phyloP scores from a whole-genome alignment of 176 grass and related monocot genomes.

The Triticum timopheevii region DNA sequence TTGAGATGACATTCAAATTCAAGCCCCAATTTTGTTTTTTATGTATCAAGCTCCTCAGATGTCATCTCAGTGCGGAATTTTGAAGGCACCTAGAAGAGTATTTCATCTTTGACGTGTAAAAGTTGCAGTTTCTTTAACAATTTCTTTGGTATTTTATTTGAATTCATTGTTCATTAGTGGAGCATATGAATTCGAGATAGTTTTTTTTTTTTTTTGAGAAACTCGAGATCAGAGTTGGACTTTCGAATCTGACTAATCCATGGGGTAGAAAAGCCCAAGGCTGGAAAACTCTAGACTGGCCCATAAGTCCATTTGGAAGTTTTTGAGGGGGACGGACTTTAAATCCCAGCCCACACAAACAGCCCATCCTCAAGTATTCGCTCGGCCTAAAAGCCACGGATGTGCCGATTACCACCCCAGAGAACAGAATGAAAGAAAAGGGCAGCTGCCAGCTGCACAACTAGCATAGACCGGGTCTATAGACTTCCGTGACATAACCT shows the following conservation, averaged over 20 bases:
- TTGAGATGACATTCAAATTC: too few species aligned
- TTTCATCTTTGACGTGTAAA: too few species aligned
- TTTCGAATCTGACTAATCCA: not conserved
- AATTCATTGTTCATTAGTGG: too few species aligned
- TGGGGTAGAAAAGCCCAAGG: not conserved
- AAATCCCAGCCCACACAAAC: not conserved
- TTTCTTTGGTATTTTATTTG: too few species aligned
- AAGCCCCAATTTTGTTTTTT: too few species aligned
- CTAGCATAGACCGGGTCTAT: not conserved
- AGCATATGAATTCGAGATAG: too few species aligned
- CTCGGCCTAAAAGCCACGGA: not conserved
- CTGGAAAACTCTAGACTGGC: not conserved
- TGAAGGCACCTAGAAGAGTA: too few species aligned
- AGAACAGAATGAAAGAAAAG: not conserved
- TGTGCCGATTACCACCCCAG: not conserved
- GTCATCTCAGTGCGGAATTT: too few species aligned
- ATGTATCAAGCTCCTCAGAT: too few species aligned
- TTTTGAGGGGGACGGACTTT: not conserved
- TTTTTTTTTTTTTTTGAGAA: too few species aligned
- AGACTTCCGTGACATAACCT: not conserved
- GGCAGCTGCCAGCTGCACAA: not conserved
- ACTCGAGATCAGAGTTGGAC: too few species aligned
- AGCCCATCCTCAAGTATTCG: not conserved
- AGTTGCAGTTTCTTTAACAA: too few species aligned
- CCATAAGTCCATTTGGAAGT: not conserved